These are phyloP conservation scores for Scutellaria baicalensis DNA, from an alignment of 257 asterid genomes.

Conservation along the genomic window DNA sequence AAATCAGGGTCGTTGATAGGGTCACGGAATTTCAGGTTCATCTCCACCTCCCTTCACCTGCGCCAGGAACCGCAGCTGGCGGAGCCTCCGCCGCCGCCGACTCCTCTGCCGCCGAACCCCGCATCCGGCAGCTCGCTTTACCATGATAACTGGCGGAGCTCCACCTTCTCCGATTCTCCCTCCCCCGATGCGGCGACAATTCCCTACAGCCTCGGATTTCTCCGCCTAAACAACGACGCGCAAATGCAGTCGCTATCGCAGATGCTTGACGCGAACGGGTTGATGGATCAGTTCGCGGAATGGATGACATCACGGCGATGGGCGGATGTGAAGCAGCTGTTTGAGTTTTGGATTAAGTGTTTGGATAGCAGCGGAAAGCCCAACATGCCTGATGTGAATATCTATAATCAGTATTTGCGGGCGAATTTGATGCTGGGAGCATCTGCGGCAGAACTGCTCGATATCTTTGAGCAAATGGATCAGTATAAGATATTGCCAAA, in stretches of 20 bases:
- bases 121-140: constrained; percentile 63
- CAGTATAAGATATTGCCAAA: constrained; percentile 55
- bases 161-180: constrained; percentile 11
- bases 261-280: constrained; percentile 33
- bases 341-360: constrained; percentile 66
- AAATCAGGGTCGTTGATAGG: constrained; percentile 46
- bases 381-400: constrained; percentile 65
- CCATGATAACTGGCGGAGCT: constrained; percentile 60
- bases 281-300: constrained; percentile 53
- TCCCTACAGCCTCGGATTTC: constrained; percentile 30
- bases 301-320: constrained; percentile 65
- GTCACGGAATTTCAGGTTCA: constrained; percentile 30
- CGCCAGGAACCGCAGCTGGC: constrained; percentile 49
- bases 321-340: constrained; percentile 61
- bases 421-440: constrained; percentile 71
- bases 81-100: constrained; percentile 22
- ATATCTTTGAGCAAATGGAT: constrained; percentile 51
- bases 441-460: constrained; percentile 50
- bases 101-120: constrained; percentile 67
- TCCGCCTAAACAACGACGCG: constrained; percentile 5
- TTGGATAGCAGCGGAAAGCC: constrained; percentile 68
- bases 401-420: constrained; percentile 69
- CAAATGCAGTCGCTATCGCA: constrained; percentile 35
- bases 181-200: constrained; percentile 16
- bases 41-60: constrained; percentile 56